Evolutionary conservation across 441 rosid species (phyloP).

Genomic region (Brassica hybrid): DNA sequence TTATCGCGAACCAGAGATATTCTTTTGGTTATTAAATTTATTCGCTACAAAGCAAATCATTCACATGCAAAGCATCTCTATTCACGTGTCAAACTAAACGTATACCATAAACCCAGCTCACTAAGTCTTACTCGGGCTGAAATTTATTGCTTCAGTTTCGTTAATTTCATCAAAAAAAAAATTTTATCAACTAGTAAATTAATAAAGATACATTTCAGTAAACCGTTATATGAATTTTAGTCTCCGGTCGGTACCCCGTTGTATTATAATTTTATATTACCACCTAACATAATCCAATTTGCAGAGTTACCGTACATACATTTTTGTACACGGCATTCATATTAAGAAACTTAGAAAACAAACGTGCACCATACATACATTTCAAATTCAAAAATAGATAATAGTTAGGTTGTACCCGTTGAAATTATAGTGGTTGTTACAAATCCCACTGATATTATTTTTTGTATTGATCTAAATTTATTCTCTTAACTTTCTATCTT

Average conservation of each 20-base stretch:
- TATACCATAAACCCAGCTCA: conserved; percentile 18
- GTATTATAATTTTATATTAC: no score
- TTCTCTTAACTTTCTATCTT: background rate
- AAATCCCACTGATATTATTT: no score
- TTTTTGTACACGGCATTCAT: background rate
- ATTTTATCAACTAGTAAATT: background rate
- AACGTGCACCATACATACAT: background rate
- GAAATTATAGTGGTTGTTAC: no score
- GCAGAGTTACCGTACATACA: background rate
- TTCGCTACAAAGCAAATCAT: conserved; percentile 29
- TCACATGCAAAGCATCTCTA: conserved; percentile 42
- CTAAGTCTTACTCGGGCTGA: background rate
- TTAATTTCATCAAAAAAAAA: background rate
- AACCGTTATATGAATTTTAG: background rate
- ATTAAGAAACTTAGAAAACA: background rate
- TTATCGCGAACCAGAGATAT: conserved; percentile 35
- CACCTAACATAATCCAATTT: background rate
- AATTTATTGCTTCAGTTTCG: background rate
- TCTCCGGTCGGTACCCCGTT: background rate
- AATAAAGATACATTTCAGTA: conserved; percentile 7
- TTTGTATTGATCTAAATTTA: no score
- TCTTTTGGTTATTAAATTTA: conserved; percentile 26
- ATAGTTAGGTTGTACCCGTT: background rate
- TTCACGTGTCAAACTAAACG: conserved; percentile 44
- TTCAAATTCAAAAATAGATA: background rate